Evolutionary conservation across 352 stramenopile species (phyloP), one percentile per base, ranked within the genome.

Genomic region (Pythium rhizo-oryzae): DNA sequence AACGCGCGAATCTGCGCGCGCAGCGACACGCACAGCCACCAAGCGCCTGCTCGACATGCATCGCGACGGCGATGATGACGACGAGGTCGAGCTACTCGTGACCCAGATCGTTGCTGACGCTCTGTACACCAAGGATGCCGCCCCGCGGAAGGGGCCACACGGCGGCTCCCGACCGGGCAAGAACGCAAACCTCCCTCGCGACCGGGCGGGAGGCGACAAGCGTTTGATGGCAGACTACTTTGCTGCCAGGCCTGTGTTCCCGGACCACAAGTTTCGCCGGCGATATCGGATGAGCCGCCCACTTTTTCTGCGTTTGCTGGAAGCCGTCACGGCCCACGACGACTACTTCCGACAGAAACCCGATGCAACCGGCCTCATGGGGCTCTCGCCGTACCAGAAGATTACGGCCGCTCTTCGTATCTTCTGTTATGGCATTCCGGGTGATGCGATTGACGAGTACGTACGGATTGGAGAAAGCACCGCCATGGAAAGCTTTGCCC

Each of bases 401-500:
- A 25, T 71, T 0, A 80, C 66, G 13, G 59, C 62, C 1, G 70
- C 44, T 11, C 52, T 77, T 0, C 66, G 66, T 0, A 59, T 73
- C 8, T 49, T 62, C 18, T 67, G 70, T 18, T 74, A 70, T 28
- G 51, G 69, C 0, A 2, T 67, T 4, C 35, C 62, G 7, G 33
- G 49, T 8, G 66, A 77, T 39, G 51, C 63, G 0, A 61, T 23
- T 0, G 65, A 77, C 33, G 70, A 77, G 21, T 72, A 66, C 28
- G 37, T 70, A 1, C 54, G 54, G 2, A 35, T 56, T 4, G 50
- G 50, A 8, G 50, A 55, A 21, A 21, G 8, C 15, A 56, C 50
- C 2, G 50, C 25, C 24, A 39, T 39, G 50, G 21, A 39, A 24
- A 56, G 50, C 28, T 5, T 19, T 3, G 3, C 8, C 46, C 24